A percentile compares a stretch with the other conserved stretches of the same genome.
Conservation (phyloP, 345 rosid species). For the Euclidium syriacum region DNA sequence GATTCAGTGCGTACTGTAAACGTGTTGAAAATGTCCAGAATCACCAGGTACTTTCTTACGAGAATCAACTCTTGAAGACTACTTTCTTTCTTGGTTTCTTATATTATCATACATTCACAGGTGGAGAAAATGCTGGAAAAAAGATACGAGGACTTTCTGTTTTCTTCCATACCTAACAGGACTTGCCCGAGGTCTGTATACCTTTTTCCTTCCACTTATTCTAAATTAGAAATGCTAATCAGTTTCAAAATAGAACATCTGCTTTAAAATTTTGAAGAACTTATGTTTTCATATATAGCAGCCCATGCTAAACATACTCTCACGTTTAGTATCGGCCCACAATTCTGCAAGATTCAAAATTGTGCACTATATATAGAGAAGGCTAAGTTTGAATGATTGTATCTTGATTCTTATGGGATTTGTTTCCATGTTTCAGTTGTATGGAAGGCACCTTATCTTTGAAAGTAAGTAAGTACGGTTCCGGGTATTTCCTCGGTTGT, state of each 20-base stretch:
- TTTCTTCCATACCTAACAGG: conserved; percentile 73
- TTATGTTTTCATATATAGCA: not conserved
- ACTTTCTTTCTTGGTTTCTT: conserved; percentile 5
- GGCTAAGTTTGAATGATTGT: not conserved
- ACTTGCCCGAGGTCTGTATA: conserved; percentile 69
- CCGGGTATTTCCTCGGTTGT: conserved; percentile 92
- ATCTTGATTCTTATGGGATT: not conserved
- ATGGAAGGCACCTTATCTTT: conserved; percentile 76
- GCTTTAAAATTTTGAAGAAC: not conserved
- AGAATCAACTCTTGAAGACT: conserved; percentile 5
- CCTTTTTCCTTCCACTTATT: not conserved
- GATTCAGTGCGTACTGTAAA: conserved; percentile 77
- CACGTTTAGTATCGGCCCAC: not conserved
- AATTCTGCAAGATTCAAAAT: not conserved
- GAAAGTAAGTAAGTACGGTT: conserved; percentile 78
- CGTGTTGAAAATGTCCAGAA: conserved; percentile 60
- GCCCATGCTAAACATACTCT: conserved; percentile 1
- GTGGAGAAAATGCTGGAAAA: conserved; percentile 97
- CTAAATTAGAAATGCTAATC: conserved; percentile 4
- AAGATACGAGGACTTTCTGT: conserved; percentile 66
- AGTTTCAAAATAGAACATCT: not conserved
- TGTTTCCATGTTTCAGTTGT: conserved; percentile 58
- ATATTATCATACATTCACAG: conserved; percentile 35
- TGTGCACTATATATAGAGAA: not conserved
- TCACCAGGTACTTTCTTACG: conserved; percentile 54